Percentiles rank a stretch among this genome's conserved stretches.
Conservation (phyloP, 2,329 filamentous ascomycete species). For the Alternaria dauci region DNA sequence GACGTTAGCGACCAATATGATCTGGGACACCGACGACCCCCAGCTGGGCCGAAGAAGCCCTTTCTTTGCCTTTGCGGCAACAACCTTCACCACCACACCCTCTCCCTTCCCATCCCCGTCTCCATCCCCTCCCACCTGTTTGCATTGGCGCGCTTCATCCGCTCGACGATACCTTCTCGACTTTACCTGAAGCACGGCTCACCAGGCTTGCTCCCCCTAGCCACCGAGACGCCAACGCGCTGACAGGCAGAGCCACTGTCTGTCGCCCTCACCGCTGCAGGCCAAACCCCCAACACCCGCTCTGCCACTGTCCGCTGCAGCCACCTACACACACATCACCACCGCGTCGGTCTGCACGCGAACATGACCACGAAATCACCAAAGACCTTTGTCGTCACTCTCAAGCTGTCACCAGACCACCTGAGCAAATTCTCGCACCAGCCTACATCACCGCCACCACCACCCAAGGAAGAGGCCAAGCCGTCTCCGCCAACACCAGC, state of each 20-base stretch:
- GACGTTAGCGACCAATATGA: slow-evolving; percentile 24
- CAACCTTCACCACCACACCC: slow-evolving; percentile 8
- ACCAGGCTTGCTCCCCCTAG: slow-evolving; percentile 5
- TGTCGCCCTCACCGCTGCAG: slow-evolving; percentile 14
- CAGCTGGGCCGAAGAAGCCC: slow-evolving; percentile 18
- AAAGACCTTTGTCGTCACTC: slow-evolving; percentile 46
- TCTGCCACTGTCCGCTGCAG: slow-evolving; percentile 22
- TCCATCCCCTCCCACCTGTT: slow-evolving; percentile 4
- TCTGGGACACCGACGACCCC: slow-evolving; percentile 19
- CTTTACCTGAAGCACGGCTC: slow-evolving; percentile 10
- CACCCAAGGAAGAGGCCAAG: slow-evolving; percentile 44
- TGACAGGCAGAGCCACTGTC: slow-evolving; percentile 20
- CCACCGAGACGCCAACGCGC: slow-evolving; percentile 18
- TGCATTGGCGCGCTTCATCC: slow-evolving; percentile 9
- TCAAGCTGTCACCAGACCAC: slow-evolving; percentile 42
- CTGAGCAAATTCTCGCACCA: slow-evolving; percentile 44
- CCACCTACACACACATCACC: slow-evolving; percentile 32
- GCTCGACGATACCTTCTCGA: slow-evolving; percentile 12
- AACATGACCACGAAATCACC: slow-evolving; percentile 47
- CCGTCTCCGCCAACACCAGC: slow-evolving; percentile 51
- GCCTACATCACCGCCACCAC: slow-evolving; percentile 31
- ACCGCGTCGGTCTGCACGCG: slow-evolving; percentile 29
- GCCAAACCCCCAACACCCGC: slow-evolving; percentile 13
- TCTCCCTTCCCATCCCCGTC: slow-evolving; percentile 8
- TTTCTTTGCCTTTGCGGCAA: slow-evolving; percentile 19